Evolutionary conservation across 2,329 filamentous ascomycete species (phyloP), one percentile per base, ranked within the genome.

Genomic region (Plenodomus biglobosus): DNA sequence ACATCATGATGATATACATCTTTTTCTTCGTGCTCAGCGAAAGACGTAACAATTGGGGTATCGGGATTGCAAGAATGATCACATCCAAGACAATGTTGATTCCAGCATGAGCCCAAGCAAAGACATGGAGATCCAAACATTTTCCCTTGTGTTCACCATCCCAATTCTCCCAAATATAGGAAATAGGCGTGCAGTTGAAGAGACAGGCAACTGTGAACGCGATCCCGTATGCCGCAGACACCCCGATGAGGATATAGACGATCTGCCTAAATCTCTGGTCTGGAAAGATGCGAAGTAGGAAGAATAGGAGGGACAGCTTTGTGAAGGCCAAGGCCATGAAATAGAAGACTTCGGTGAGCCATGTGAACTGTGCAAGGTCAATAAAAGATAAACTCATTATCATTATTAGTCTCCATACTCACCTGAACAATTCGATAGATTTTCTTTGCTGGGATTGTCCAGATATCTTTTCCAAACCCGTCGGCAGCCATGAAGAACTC

Each of bases 401-500:
- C n/a, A n/a, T n/a, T n/a, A n/a, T n/a, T n/a, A n/a, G n/a, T n/a
- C n/a, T n/a, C n/a, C n/a, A n/a, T n/a, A n/a, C 42, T 40, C 41
- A 45, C 46, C 27, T 36, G 21, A 8, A 47, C 22, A 16, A 52
- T 39, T 0, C 32, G 45, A 30, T 45, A 48, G 11, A 54, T 52
- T 13, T 72, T 59, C 0, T 68, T 57, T 0, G 65, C 53, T 0
- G 65, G 47, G 3, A 81, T 50, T 0, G 75, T 77, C 78, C 78
- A 81, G 16, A 80, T 69, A 42, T 82, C 78, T n/a, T 64, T 71
- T 2, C 79, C 77, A 13, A 80, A 63, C 0, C 78, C 79, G 3
- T 46, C 42, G 1, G 18, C 24, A 10, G 48, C 38, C 37, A 43
- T 48, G n/a, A 42, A 16, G 8, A 56, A 55, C 27, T 59, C 39